A percentile compares a stretch with the other conserved stretches of the same genome.
Evolutionary conservation across 345 rosid species (phyloP).

Genomic region (Atalantia buxifolia): DNA sequence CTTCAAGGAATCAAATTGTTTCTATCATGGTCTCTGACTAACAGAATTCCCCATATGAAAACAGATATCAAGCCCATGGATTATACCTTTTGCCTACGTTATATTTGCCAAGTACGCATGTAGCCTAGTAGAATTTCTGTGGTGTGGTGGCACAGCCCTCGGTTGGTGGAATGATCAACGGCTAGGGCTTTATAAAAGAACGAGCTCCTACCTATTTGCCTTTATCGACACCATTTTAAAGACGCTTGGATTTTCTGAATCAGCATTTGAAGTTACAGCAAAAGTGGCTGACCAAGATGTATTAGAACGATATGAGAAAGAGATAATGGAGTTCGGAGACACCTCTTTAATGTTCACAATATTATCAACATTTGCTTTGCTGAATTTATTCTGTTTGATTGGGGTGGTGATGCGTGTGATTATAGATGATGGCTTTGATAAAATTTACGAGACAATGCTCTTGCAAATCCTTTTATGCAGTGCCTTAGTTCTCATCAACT

Average conservation of each 20-base stretch:
- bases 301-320: conserved; percentile 23
- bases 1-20: neutral
- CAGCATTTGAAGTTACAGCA: conserved; percentile 21
- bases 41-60: neutral
- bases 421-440: neutral
- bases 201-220: conserved; percentile 27
- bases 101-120: conserved; percentile 17
- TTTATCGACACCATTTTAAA: conserved; percentile 19
- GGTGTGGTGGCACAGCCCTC: conserved; percentile 19
- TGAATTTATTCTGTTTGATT: conserved; percentile 9
- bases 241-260: conserved; percentile 21
- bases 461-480: conserved; percentile 38
- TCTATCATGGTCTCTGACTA: neutral
- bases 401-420: neutral
- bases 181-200: conserved; percentile 30
- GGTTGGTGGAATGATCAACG: conserved; percentile 49
- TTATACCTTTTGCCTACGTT: conserved; percentile 33
- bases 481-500: neutral
- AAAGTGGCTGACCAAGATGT: conserved; percentile 24
- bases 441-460: conserved; percentile 15
- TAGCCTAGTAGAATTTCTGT: conserved; percentile 24
- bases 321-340: conserved; percentile 32
- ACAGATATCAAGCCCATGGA: conserved; percentile 27
- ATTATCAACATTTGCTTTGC: conserved; percentile 30
- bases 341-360: conserved; percentile 24